Percentiles rank a stretch among this genome's conserved stretches.
Conservation (phyloP, 495 filamentous ascomycete genomes). For the Penicillium dipodomyicola region DNA sequence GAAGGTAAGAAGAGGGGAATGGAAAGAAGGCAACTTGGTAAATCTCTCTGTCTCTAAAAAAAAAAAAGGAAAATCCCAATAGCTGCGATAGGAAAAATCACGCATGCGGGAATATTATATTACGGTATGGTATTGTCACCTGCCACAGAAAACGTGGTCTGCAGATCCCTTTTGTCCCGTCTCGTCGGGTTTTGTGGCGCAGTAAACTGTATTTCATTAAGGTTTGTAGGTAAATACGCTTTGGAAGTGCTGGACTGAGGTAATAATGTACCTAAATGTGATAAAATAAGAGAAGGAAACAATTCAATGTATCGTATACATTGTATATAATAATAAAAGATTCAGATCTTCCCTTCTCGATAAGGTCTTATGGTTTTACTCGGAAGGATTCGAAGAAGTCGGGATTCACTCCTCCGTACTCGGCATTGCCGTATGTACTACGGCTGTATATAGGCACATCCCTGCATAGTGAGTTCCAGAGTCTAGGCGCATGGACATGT, state of each 20-base stretch:
- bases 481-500: background rate
- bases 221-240: background rate
- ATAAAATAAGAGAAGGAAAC: no score
- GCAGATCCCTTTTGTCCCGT: conserved; percentile 1
- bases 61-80: background rate
- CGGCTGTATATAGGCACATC: background rate
- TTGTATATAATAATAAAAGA: no score
- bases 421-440: background rate
- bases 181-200: conserved; percentile 5
- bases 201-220: conserved; percentile 1
- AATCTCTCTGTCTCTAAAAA: no score
- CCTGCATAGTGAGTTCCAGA: background rate
- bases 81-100: conserved; percentile 7
- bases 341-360: background rate
- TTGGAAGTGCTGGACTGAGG: background rate
- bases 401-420: background rate
- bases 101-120: conserved; percentile 7
- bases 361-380: background rate
- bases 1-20: background rate
- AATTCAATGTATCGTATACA: background rate
- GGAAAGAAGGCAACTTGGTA: background rate
- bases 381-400: background rate
- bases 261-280: no score
- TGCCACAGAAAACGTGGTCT: conserved; percentile 13
- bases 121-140: conserved; percentile 12